A percentile compares a stretch with the other conserved stretches of the same genome.
phyloP scores from a whole-genome alignment of 2,329 filamentous ascomycete species.

The Byssothecium circinans region DNA sequence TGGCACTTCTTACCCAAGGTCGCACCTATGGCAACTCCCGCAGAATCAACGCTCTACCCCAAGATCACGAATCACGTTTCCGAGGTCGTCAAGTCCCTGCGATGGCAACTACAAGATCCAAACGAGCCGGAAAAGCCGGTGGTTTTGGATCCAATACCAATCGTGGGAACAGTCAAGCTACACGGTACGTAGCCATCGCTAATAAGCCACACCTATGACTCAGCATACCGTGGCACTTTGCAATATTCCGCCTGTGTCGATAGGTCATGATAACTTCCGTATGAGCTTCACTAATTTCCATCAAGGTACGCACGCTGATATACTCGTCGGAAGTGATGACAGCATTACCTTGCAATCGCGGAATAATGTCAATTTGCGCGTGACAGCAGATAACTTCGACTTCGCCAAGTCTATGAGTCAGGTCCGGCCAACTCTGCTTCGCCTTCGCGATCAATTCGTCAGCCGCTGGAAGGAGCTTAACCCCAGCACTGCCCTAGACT shows the following conservation, averaged over 20 bases:
- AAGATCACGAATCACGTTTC: conserved; percentile 32
- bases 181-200: no score
- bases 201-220: no score
- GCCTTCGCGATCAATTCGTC: conserved; percentile 20
- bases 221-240: no score
- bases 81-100: conserved; percentile 20
- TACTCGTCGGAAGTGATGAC: conserved; percentile 25
- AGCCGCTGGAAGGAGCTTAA: conserved; percentile 23
- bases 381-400: conserved; percentile 22
- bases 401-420: conserved; percentile 27
- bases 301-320: conserved; percentile 39
- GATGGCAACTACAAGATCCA: conserved; percentile 10
- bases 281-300: no score
- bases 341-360: conserved; percentile 29
- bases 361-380: conserved; percentile 20
- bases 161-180: conserved; percentile 36
- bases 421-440: conserved; percentile 15
- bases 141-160: conserved; percentile 14
- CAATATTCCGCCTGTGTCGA: no score
- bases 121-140: conserved; percentile 6
- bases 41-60: conserved; percentile 28
- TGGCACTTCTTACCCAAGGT: no score
- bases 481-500: conserved; percentile 7
- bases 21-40: conserved; percentile 10
- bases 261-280: no score